Evolutionary conservation across 352 stramenopile genomes (phyloP).

Genomic region (Globisporangium megalacanthum): DNA sequence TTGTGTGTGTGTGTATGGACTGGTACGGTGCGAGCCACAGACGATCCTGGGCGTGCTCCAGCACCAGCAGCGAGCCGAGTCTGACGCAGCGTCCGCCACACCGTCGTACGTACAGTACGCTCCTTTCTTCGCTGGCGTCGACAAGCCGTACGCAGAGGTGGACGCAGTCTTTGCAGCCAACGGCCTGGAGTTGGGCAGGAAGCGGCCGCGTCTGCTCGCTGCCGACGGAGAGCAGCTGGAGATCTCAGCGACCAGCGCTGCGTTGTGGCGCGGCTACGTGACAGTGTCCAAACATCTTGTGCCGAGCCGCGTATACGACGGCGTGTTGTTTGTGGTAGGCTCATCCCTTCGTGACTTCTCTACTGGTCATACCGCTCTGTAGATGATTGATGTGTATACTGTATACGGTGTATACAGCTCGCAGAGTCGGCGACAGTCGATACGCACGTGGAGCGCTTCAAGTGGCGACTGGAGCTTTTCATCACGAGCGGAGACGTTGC

Average conservation of each 20-base stretch:
- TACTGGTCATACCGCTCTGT: neutral
- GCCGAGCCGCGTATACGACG: no score
- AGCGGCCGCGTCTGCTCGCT: neutral
- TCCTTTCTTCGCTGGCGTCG: slow-evolving; percentile 20
- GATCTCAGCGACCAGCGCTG: slow-evolving; percentile 10
- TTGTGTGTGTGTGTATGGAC: neutral
- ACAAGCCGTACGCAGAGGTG: slow-evolving; percentile 24
- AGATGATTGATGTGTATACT: slow-evolving; percentile 19
- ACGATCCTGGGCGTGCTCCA: slow-evolving; percentile 1
- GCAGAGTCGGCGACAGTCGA: slow-evolving; percentile 13
- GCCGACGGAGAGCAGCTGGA: slow-evolving; percentile 20
- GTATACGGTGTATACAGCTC: no score
- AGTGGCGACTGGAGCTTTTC: slow-evolving; percentile 13
- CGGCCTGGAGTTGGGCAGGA: neutral
- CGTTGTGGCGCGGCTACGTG: no score
- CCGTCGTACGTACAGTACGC: no score
- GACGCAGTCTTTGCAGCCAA: slow-evolving; percentile 17
- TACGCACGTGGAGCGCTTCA: slow-evolving; percentile 28
- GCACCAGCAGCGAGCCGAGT: slow-evolving; percentile 20
- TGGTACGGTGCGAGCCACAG: neutral
- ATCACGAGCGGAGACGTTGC: slow-evolving; percentile 20
- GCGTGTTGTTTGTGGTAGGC: no score
- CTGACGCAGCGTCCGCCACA: no score
- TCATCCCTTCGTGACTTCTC: slow-evolving; percentile 5
- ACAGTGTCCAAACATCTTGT: no score